Evolutionary conservation across 2,329 filamentous ascomycete species (phyloP).

Genomic region (Exutisphaerella laricina): DNA sequence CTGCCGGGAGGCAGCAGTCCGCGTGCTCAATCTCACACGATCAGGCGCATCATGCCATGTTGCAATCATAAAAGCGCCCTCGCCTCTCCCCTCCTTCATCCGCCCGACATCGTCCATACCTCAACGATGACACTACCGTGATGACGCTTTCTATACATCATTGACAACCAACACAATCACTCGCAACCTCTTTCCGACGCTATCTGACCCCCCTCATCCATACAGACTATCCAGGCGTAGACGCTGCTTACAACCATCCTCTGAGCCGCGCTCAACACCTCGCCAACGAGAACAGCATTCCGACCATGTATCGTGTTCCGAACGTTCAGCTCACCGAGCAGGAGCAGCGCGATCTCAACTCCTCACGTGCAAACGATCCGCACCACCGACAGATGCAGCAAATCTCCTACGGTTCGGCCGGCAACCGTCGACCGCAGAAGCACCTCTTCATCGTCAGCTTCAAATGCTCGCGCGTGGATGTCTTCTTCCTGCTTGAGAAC

Average conservation of each 20-base stretch:
- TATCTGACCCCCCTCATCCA: not conserved
- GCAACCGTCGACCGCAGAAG: constrained; percentile 43
- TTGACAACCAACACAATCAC: not conserved
- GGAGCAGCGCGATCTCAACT: constrained; percentile 23
- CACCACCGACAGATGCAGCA: constrained; percentile 26
- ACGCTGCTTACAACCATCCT: constrained; percentile 13
- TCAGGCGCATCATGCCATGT: not conserved
- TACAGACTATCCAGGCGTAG: constrained; percentile 18
- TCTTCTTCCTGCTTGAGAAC: constrained; percentile 95
- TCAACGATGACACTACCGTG: not conserved
- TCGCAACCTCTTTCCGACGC: not conserved
- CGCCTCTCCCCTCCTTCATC: not conserved
- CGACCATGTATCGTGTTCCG: constrained; percentile 28
- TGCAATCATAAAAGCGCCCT: not conserved
- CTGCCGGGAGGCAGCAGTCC: constrained; percentile 2
- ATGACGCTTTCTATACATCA: not conserved
- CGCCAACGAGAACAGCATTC: constrained; percentile 21
- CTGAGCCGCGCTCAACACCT: constrained; percentile 13
- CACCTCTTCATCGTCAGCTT: constrained; percentile 85
- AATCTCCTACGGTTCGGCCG: constrained; percentile 22
- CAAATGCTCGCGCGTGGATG: constrained; percentile 91
- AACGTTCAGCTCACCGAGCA: constrained; percentile 24
- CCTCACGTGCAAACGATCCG: constrained; percentile 13
- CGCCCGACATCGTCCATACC: not conserved
- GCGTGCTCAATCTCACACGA: constrained; percentile 3